Conservation (phyloP, 768 basidiomycete species). For the Trametes sanguinea region DNA sequence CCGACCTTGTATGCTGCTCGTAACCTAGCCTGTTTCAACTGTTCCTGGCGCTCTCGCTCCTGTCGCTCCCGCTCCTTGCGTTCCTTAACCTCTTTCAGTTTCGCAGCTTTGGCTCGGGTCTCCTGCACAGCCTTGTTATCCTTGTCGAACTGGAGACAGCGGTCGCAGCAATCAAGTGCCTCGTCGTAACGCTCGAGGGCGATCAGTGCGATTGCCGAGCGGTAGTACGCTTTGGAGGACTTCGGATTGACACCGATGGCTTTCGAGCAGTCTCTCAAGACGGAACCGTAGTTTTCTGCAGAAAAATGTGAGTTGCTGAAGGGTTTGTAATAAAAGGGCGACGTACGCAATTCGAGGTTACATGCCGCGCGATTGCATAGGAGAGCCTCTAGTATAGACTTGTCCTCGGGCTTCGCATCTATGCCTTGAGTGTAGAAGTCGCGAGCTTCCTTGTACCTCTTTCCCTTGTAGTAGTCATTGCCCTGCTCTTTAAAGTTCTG, state of each 20-base stretch:
- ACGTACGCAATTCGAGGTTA: constrained; percentile 82
- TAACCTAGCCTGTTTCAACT: constrained; percentile 55
- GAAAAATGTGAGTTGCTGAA: neutral
- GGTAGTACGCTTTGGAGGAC: constrained; percentile 84
- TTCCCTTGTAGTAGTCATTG: constrained; percentile 90
- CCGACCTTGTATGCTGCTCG: constrained; percentile 66
- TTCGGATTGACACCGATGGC: constrained; percentile 62
- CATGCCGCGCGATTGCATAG: constrained; percentile 91
- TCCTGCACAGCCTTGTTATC: constrained; percentile 55
- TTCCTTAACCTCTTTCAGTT: constrained; percentile 51
- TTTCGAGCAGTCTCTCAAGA: constrained; percentile 81
- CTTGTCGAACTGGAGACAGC: constrained; percentile 62
- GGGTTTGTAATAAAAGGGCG: neutral
- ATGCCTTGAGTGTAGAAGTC: constrained; percentile 91
- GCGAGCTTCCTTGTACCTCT: constrained; percentile 82
- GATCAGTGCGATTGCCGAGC: constrained; percentile 77
- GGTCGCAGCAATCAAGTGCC: constrained; percentile 77
- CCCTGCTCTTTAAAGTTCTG: constrained; percentile 94
- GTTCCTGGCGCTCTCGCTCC: constrained; percentile 50
- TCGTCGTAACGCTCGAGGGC: constrained; percentile 77
- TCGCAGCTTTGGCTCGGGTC: constrained; percentile 49
- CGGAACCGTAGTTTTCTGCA: constrained; percentile 85
- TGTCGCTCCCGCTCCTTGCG: constrained; percentile 50
- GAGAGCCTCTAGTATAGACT: constrained; percentile 59
- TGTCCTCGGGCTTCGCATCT: constrained; percentile 77